These are phyloP conservation scores for Dendrostoma leiphaemia DNA, from an alignment of 2,329 filamentous ascomycete species.

Conservation along the genomic window DNA sequence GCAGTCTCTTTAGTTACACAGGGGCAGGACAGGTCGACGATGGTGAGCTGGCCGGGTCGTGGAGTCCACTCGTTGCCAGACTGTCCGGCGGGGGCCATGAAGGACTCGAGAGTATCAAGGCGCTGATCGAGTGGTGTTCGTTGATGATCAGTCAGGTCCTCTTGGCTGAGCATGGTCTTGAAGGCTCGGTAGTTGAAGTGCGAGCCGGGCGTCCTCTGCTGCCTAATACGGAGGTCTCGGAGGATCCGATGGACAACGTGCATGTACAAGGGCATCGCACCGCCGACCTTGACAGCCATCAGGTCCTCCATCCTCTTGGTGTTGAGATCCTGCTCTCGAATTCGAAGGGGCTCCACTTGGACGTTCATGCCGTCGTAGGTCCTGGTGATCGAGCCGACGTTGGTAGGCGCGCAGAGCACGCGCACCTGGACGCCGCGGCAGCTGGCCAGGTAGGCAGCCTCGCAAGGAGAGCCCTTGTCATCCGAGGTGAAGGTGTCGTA, in stretches of 20 bases:
- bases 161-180: slow-evolving; percentile 31
- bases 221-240: slow-evolving; percentile 49
- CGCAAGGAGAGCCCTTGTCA: slow-evolving; percentile 49
- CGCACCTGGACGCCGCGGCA: slow-evolving; percentile 42
- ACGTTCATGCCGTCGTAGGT: slow-evolving; percentile 45
- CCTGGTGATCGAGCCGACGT: slow-evolving; percentile 38
- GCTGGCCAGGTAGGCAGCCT: slow-evolving; percentile 56
- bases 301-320: slow-evolving; percentile 57
- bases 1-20: slow-evolving; percentile 66
- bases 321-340: slow-evolving; percentile 53
- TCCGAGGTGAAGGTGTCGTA: slow-evolving; percentile 57
- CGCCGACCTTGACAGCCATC: slow-evolving; percentile 49
- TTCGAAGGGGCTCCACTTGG: slow-evolving; percentile 45
- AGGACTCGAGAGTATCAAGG: slow-evolving; percentile 61
- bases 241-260: slow-evolving; percentile 54
- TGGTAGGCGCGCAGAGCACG: slow-evolving; percentile 55
- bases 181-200: slow-evolving; percentile 52
- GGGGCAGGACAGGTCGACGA: slow-evolving; percentile 66
- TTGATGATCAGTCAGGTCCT: slow-evolving; percentile 48
- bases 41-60: slow-evolving; percentile 32
- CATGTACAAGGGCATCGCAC: slow-evolving; percentile 51
- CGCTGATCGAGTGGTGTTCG: slow-evolving; percentile 54
- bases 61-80: not conserved
- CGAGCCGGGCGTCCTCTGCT: slow-evolving; percentile 30
- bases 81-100: slow-evolving; percentile 40